phyloP scores from a whole-genome alignment of 169 alveolate species.

The Cryptosporidium felis region DNA sequence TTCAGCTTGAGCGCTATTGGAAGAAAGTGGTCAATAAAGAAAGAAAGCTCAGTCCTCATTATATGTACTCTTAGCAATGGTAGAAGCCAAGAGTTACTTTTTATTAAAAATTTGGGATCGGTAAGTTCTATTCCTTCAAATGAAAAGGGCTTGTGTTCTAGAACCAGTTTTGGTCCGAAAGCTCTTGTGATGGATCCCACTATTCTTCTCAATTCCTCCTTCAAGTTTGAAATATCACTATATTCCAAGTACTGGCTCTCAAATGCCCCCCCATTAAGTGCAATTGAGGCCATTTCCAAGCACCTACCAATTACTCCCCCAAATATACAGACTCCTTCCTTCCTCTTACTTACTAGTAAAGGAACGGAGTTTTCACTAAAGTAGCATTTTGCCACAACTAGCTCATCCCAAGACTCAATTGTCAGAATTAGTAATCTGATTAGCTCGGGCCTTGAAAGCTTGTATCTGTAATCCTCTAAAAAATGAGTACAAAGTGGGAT shows the following conservation, averaged over 20 bases:
- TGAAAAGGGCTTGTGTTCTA: conserved; percentile 11
- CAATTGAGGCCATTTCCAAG: conserved; percentile 39
- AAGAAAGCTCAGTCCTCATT: conserved; percentile 30
- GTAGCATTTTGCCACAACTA: background rate
- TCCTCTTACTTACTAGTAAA: background rate
- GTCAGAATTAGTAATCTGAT: background rate
- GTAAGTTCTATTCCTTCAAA: conserved; percentile 9
- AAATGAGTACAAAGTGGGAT: conserved; percentile 5
- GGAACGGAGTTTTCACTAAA: background rate
- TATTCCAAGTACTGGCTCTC: background rate
- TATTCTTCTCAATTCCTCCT: conserved; percentile 27
- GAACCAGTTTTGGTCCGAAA: conserved; percentile 34
- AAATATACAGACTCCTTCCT: background rate
- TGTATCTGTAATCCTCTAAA: conserved; percentile 46
- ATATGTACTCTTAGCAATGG: conserved; percentile 54
- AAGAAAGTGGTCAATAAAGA: conserved; percentile 11
- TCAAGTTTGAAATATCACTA: conserved; percentile 5
- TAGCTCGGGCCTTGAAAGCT: background rate
- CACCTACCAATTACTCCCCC: background rate
- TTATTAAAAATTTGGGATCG: conserved; percentile 32
- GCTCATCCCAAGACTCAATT: conserved; percentile 63
- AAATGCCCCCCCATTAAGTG: conserved; percentile 8
- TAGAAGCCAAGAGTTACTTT: conserved; percentile 65
- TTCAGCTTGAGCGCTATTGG: conserved; percentile 47
- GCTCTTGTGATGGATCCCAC: conserved; percentile 59